Percentiles rank a stretch among this genome's conserved stretches.
Conservation (phyloP, 768 basidiomycete genomes). For the Baorangia bicolor region DNA sequence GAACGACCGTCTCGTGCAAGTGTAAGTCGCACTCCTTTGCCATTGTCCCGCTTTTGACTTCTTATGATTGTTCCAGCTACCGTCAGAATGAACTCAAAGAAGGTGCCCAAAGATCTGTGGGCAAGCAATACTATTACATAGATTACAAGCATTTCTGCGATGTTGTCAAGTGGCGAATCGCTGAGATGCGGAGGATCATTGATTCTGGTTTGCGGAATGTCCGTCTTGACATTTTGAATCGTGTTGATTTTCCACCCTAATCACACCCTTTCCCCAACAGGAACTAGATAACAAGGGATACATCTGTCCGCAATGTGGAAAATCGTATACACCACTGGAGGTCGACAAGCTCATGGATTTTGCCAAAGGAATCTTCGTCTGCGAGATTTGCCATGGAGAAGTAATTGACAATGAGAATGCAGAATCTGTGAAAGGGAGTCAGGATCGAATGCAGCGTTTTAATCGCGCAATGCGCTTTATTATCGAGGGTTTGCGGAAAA, state of each 20-base stretch:
- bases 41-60: constrained; percentile 2
- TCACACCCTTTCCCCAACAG: constrained; percentile 38
- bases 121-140: constrained; percentile 94
- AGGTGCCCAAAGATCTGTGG: constrained; percentile 82
- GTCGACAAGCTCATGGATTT: constrained; percentile 82
- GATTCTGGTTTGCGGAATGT: constrained; percentile 90
- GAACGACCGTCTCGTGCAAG: constrained; percentile 73
- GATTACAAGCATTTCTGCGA: constrained; percentile 95
- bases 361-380: constrained; percentile 61
- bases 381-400: constrained; percentile 86
- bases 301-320: constrained; percentile 86
- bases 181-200: constrained; percentile 87
- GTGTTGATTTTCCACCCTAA: neutral
- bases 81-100: constrained; percentile 92
- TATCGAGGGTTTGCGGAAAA: constrained; percentile 82
- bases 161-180: constrained; percentile 96
- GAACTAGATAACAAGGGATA: constrained; percentile 98
- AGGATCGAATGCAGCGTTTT: constrained; percentile 95
- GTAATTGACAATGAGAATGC: constrained; percentile 90
- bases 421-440: constrained; percentile 78
- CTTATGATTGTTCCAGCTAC: constrained; percentile 48
- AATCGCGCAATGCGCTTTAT: constrained; percentile 89
- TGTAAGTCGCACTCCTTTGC: constrained; percentile 46
- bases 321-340: constrained; percentile 82
- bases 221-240: constrained; percentile 23